Evolutionary conservation across 2,329 filamentous ascomycete species (phyloP).

Genomic region (Cladophialophora exuberans): DNA sequence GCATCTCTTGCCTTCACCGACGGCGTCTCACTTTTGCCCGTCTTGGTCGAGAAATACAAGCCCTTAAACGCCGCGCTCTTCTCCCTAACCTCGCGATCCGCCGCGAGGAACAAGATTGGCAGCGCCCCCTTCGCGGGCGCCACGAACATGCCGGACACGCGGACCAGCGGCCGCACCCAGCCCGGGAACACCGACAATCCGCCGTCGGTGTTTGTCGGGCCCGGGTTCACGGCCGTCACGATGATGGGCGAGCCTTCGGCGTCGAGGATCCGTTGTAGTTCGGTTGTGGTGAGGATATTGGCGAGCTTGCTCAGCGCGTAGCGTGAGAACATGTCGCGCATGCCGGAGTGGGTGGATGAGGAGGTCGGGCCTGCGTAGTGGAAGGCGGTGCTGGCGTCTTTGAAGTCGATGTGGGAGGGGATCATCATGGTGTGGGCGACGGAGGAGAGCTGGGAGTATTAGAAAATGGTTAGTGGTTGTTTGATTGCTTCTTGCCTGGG

Average conservation of each 20-base stretch:
- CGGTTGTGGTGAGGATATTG: conserved; percentile 20
- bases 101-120: background rate
- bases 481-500: too few relatives aligned
- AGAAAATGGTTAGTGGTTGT: background rate
- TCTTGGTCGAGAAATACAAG: background rate
- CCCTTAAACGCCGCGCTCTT: background rate
- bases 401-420: background rate
- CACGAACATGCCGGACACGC: conserved; percentile 2
- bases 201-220: conserved; percentile 4
- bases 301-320: conserved; percentile 25
- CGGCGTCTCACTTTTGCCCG: background rate
- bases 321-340: conserved; percentile 15
- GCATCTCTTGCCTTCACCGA: background rate
- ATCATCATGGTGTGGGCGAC: background rate
- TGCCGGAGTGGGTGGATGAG: background rate
- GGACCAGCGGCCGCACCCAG: conserved; percentile 1
- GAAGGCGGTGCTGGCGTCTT: background rate
- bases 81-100: background rate
- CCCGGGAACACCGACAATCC: conserved; percentile 9
- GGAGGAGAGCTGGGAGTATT: background rate
- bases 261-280: conserved; percentile 18
- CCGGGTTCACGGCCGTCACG: conserved; percentile 2
- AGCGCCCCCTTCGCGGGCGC: background rate
- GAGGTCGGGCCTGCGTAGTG: background rate
- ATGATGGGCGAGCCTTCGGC: background rate